phyloP scores from a whole-genome alignment of 2,329 filamentous ascomycete genomes.

The Neoascochyta sp. region DNA sequence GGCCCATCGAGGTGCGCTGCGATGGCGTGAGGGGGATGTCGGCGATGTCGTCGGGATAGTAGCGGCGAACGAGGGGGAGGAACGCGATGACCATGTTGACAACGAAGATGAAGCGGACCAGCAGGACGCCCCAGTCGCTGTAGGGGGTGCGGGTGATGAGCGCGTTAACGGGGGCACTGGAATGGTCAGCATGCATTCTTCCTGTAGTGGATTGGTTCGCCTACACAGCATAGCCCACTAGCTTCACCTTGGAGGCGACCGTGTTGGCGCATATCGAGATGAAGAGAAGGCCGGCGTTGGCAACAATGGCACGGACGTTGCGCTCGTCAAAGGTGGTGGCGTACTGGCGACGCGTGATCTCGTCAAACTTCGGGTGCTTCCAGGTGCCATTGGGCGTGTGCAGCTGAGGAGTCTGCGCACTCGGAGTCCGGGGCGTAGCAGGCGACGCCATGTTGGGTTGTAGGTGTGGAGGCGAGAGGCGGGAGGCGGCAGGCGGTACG shows the following conservation, averaged over 20 bases:
- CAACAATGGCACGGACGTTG: constrained; percentile 66
- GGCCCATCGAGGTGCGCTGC: constrained; percentile 79
- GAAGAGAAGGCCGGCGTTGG: constrained; percentile 60
- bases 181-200: not conserved
- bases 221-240: constrained; percentile 22
- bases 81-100: constrained; percentile 67
- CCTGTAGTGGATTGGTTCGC: constrained; percentile 1
- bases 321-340: constrained; percentile 73
- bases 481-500: no score
- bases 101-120: constrained; percentile 53
- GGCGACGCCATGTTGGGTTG: constrained; percentile 16
- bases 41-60: constrained; percentile 64
- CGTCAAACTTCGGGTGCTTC: constrained; percentile 83
- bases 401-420: constrained; percentile 25
- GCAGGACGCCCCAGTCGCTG: constrained; percentile 40
- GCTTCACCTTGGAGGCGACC: constrained; percentile 17
- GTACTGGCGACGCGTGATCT: constrained; percentile 79
- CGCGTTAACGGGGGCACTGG: constrained; percentile 37
- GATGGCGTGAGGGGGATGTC: constrained; percentile 90
- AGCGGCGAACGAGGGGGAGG: constrained; percentile 65
- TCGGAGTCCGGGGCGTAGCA: constrained; percentile 19
- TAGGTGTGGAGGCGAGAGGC: no score
- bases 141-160: constrained; percentile 37
- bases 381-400: constrained; percentile 65
- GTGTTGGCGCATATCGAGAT: constrained; percentile 42